These are phyloP conservation scores for Lactarius tabidus DNA, from an alignment of 768 basidiomycete species.

Conservation along the genomic window DNA sequence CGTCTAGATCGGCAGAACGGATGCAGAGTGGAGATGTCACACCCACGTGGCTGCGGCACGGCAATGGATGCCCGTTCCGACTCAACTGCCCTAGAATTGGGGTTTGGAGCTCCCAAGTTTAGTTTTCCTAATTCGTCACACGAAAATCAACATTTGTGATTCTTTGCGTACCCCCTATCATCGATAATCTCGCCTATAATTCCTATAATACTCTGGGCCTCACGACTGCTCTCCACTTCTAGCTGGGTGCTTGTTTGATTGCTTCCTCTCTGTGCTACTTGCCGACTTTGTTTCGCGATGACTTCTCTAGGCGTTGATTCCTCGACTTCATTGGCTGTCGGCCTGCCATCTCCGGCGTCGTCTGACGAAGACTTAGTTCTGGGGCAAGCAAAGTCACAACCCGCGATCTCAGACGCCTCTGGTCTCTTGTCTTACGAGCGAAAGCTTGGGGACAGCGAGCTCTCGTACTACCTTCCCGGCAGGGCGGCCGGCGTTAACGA, in stretches of 20 bases:
- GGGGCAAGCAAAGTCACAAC: not conserved
- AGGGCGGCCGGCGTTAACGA: conserved; percentile 83
- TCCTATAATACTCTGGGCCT: conserved; percentile 11
- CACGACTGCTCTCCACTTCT: not conserved
- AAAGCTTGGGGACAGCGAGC: conserved; percentile 67
- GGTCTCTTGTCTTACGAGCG: conserved; percentile 40
- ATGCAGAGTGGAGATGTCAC: no score
- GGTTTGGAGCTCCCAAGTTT: no score
- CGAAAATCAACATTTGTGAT: not conserved
- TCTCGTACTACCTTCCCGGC: conserved; percentile 75
- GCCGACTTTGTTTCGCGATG: not conserved
- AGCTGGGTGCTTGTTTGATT: not conserved
- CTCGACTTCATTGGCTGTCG: not conserved
- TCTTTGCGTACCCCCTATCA: not conserved
- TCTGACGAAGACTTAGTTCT: conserved; percentile 10
- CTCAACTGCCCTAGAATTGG: no score
- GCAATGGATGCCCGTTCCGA: not conserved
- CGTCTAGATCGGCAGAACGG: no score
- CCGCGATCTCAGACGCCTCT: not conserved
- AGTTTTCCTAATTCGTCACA: not conserved
- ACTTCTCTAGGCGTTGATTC: not conserved
- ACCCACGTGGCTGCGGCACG: not conserved
- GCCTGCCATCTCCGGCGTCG: conserved; percentile 12
- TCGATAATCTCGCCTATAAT: not conserved
- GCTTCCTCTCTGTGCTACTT: not conserved